These are phyloP conservation scores for Rhizophagus clarus DNA, from an alignment of 192 early-diverging fungal species.

Conservation along the genomic window DNA sequence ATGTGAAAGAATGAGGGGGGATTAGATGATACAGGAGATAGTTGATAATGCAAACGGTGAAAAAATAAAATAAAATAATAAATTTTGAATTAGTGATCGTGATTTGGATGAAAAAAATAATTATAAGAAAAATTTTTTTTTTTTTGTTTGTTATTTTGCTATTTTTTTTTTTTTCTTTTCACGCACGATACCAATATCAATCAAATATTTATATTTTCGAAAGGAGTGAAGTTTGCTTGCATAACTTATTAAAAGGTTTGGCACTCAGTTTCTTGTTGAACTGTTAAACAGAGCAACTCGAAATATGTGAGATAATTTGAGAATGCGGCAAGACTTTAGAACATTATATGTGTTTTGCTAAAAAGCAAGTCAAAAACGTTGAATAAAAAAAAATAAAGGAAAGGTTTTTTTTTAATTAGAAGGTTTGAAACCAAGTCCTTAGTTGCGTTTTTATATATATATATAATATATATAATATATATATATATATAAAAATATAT, in stretches of 20 bases:
- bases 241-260: slow-evolving; percentile 10
- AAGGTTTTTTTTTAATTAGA: not conserved
- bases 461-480: no score
- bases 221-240: slow-evolving; percentile 26
- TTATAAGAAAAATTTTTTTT: no score
- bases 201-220: not conserved
- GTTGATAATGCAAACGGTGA: not conserved
- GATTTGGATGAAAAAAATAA: not conserved
- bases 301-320: not conserved
- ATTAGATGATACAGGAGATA: not conserved
- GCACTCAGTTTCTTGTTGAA: slow-evolving; percentile 23
- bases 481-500: not conserved
- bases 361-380: not conserved
- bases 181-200: slow-evolving; percentile 32
- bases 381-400: not conserved
- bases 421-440: not conserved
- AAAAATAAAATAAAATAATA: slow-evolving; percentile 3
- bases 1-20: no score
- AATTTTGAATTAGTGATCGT: slow-evolving; percentile 18
- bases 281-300: slow-evolving; percentile 30
- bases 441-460: not conserved
- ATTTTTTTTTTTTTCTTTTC: not conserved
- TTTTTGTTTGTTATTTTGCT: not conserved
- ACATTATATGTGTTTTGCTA: slow-evolving; percentile 20
- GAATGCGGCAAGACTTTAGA: slow-evolving; percentile 14